Evolutionary conservation across 805 yeast genomes (phyloP).

Genomic region (Candida endomychidarum): DNA sequence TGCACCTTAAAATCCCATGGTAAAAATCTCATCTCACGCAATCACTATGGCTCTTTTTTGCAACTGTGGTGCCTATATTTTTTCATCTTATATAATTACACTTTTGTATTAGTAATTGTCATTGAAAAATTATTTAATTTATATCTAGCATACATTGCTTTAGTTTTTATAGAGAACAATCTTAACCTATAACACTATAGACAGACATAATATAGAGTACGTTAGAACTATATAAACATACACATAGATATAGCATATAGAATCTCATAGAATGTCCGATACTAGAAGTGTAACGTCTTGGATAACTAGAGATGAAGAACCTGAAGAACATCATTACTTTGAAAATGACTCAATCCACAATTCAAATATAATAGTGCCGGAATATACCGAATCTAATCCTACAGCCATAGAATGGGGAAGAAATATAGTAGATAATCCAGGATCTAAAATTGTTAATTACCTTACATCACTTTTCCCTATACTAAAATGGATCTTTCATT

Average conservation of each 20-base stretch:
- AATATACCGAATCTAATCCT: conserved; percentile 33
- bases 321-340: conserved; percentile 9
- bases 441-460: conserved; percentile 44
- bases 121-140: not conserved
- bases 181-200: no score
- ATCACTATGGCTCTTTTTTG: conserved; percentile 6
- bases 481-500: conserved; percentile 78
- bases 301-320: conserved; percentile 7
- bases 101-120: no score
- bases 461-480: conserved; percentile 73
- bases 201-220: no score
- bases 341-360: conserved; percentile 1
- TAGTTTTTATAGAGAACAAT: no score
- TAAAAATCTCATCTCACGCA: not conserved
- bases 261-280: conserved; percentile 1
- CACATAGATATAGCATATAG: no score
- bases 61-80: conserved; percentile 4
- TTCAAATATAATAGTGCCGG: conserved; percentile 28
- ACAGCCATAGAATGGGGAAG: conserved; percentile 34
- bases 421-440: conserved; percentile 37
- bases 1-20: no score
- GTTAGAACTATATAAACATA: no score
- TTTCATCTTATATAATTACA: no score
- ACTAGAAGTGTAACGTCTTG: conserved; percentile 6
- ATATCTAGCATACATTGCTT: not conserved